Percentiles rank a stretch among this genome's conserved stretches.
phyloP scores from a whole-genome alignment of 495 filamentous ascomycete species.

The Acidomyces sp. region DNA sequence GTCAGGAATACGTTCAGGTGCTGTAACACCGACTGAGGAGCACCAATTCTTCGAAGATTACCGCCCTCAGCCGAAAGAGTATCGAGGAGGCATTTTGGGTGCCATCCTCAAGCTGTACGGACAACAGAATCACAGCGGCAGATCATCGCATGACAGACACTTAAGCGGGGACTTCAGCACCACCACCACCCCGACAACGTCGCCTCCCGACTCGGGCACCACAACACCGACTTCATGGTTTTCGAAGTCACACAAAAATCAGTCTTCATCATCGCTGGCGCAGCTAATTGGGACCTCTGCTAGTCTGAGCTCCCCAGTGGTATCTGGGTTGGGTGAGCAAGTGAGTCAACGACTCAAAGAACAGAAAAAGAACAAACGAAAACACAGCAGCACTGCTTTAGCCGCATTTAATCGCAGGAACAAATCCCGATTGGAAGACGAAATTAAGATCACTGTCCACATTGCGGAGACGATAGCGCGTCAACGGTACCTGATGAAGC shows the following conservation, averaged over 20 bases:
- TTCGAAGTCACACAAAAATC: constrained; percentile 39
- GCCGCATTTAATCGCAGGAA: constrained; percentile 34
- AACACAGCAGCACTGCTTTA: constrained; percentile 36
- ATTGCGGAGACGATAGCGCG: constrained; percentile 73
- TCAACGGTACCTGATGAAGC: constrained; percentile 70
- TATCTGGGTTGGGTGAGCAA: constrained; percentile 23
- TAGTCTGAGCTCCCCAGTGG: constrained; percentile 34
- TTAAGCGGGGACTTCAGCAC: constrained; percentile 18
- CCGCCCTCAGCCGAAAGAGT: constrained; percentile 53
- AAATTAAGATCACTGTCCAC: constrained; percentile 74
- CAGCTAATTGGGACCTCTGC: constrained; percentile 47
- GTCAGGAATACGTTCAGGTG: constrained; percentile 40
- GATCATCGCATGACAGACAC: constrained; percentile 18
- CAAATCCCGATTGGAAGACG: constrained; percentile 39
- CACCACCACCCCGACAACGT: constrained; percentile 26
- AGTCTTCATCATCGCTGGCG: constrained; percentile 37
- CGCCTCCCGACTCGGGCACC: constrained; percentile 37
- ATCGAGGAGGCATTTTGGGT: constrained; percentile 63
- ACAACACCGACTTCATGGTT: constrained; percentile 49
- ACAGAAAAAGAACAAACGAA: constrained; percentile 24
- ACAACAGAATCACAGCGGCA: constrained; percentile 2
- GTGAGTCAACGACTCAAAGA: constrained; percentile 29
- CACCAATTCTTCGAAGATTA: constrained; percentile 49
- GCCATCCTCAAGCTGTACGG: constrained; percentile 63
- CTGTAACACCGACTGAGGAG: constrained; percentile 47